phyloP scores from a whole-genome alignment of 148 eudicot genomes.

The Polygonum aviculare region DNA sequence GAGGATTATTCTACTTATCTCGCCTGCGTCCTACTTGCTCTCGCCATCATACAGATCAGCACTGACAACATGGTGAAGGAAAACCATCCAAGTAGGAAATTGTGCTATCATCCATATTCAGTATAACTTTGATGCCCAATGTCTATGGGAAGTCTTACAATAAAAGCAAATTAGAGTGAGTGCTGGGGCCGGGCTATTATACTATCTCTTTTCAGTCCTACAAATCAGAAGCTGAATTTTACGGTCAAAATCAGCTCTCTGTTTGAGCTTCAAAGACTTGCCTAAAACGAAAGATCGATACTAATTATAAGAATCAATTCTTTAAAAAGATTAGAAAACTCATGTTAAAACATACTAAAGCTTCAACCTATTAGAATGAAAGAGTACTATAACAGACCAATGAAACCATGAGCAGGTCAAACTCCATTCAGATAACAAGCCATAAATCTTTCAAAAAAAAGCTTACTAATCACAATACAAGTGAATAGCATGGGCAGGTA shows the following conservation, averaged over 20 bases:
- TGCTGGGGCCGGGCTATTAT: background rate
- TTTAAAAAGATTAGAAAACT: background rate
- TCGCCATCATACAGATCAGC: conserved; percentile 46
- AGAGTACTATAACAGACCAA: background rate
- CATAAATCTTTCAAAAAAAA: background rate
- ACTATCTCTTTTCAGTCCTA: background rate
- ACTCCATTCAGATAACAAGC: background rate
- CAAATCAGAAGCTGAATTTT: background rate
- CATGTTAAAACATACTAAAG: background rate
- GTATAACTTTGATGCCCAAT: background rate
- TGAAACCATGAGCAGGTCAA: background rate
- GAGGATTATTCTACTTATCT: conserved; percentile 1
- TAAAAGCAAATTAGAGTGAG: background rate
- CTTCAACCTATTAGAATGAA: background rate
- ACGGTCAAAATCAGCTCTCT: background rate
- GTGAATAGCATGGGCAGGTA: no score
- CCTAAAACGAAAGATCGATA: background rate
- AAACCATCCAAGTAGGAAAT: conserved; percentile 1
- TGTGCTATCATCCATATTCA: background rate
- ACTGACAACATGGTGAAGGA: conserved; percentile 35
- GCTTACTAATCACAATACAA: no score
- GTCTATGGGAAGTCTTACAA: background rate
- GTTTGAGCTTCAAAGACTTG: background rate
- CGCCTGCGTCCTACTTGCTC: conserved; percentile 31
- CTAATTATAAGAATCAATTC: no score